Base-by-base conservation (phyloP, 1,284 basidiomycete genomes). In the Melampsora americana region DNA sequence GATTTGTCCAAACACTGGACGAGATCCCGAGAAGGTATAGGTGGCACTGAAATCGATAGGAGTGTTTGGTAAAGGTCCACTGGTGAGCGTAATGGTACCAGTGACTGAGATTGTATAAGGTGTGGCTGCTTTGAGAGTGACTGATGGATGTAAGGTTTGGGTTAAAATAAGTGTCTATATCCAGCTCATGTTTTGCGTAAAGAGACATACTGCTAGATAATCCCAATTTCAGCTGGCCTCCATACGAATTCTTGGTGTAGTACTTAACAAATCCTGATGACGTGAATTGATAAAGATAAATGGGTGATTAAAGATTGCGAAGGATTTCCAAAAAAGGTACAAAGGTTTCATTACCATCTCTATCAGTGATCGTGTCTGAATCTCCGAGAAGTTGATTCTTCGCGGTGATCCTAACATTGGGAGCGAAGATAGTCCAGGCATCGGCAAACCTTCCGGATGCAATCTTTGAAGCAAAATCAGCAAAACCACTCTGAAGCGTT, bases 61-160 rank as follows among this genome's bases (percentile, higher is more conserved):
- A n/a, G 20, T 56, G 53, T 56, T 56, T 56, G 53, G 53, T n/a
- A 56, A 23, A 56, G 53, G 53, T 56, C 53, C 53, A 7, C 26
- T 56, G 26, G n/a, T 56, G 20, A 56, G 26, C 1, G n/a, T 56
- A 6, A 56, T 28, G n/a, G 26, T 56, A 16, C 53, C 53, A 23
- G 20, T 56, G 53, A 12, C 12, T 9, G 26, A n/a, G n/a, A 56
- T 23, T n/a, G 53, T 56, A 56, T 16, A 56, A 12, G 53, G 53
- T 56, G 53, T 23, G 14, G 53, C 11, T 14, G 53, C 20, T 28
- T 56, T 5, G 14, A 56, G 53, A 12, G 53, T 56, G n/a, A 56
- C 53, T 56, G 26, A 7, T 56, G 1, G 53, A 56, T n/a, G 26
- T 56, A 6, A 14, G n/a, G 20, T 56, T 12, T 5, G n/a, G 26